Conservation (phyloP, 345 rosid species). For the Pistacia integerrima region DNA sequence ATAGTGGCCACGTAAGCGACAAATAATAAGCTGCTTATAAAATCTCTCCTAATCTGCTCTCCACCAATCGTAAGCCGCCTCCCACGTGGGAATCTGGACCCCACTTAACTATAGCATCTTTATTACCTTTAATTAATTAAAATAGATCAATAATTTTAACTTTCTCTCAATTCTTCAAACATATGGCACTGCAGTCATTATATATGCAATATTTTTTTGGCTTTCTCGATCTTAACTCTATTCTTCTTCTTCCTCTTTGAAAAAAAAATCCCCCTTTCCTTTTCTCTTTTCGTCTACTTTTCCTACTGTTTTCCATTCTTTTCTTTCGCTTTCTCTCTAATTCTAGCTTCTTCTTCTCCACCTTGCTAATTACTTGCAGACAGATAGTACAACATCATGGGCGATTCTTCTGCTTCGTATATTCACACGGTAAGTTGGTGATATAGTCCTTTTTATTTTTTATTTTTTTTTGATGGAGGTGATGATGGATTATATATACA, state of each 20-base stretch:
- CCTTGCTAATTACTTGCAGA: neutral
- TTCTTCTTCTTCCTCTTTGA: slow-evolving; percentile 1
- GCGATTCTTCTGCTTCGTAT: slow-evolving; percentile 62
- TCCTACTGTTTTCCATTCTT: neutral
- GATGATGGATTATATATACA: slow-evolving; percentile 21
- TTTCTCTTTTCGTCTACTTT: neutral
- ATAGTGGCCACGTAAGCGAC: slow-evolving; percentile 45
- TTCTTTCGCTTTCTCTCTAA: neutral
- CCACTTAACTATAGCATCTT: slow-evolving; percentile 24
- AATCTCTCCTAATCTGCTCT: slow-evolving; percentile 67
- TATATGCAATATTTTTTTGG: slow-evolving; percentile 22
- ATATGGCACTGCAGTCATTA: neutral
- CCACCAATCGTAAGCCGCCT: slow-evolving; percentile 57
- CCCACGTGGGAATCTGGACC: slow-evolving; percentile 66
- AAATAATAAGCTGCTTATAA: slow-evolving; percentile 18
- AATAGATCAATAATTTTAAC: neutral
- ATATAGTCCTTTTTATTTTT: neutral
- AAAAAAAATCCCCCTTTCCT: too few relatives aligned
- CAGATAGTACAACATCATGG: slow-evolving; percentile 30
- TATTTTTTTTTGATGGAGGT: neutral
- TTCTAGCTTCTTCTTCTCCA: slow-evolving; percentile 4
- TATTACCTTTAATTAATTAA: neutral
- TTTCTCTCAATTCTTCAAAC: neutral
- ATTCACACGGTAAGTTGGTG: slow-evolving; percentile 53
- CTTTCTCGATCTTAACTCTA: slow-evolving; percentile 13